Base-by-base conservation (phyloP, 768 basidiomycete genomes). In the Amyloporia xantha region DNA sequence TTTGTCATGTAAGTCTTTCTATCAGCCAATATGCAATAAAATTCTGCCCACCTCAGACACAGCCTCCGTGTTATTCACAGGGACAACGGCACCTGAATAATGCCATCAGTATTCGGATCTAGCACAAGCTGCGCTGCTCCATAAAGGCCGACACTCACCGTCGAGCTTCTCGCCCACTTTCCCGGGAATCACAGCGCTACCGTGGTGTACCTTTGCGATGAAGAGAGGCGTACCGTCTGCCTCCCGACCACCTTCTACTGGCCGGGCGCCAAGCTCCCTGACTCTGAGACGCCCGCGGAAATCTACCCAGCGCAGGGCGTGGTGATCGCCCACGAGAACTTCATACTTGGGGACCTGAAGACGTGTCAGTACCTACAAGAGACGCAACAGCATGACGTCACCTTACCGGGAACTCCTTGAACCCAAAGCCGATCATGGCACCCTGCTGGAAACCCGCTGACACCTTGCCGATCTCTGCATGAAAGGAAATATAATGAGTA, bases 231-330 rank as follows among this genome's bases (percentile, higher is more conserved):
- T 68, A n/a, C 82, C 83, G 49, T 82, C 72, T 12, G 71, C 67
- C 60, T 88, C 86, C 24, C 64, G 69, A 2, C 86, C 86, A 42
- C 81, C 86, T 51, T 86, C 82, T 28, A 89, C 81, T 1, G 82
- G 83, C 4, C 52, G 64, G 41, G 65, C 65, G 41, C 74, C 67
- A 26, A 85, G 73, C 30, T 56, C 48, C 1, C 58, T 39, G 27
- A 77, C 49, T 45, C 78, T 69, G 49, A 86, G 53, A 5, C 59
- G 62, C 23, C 81, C 82, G 27, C 64, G 63, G 42, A 63, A 54
- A 42, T 69, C 52, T 0, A 83, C 78, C 86, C 86, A 89, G 42
- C 56, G 69, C 46, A 89, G 62, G 21, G 71, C 81, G 3, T 61
- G 63, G 54, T 70, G 66, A 58, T 87, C 70, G 1, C 82, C 86